Percentiles rank a stretch among this genome's conserved stretches.
Conservation (phyloP, 1,284 basidiomycete genomes). For the Pseudozyma pruni region DNA sequence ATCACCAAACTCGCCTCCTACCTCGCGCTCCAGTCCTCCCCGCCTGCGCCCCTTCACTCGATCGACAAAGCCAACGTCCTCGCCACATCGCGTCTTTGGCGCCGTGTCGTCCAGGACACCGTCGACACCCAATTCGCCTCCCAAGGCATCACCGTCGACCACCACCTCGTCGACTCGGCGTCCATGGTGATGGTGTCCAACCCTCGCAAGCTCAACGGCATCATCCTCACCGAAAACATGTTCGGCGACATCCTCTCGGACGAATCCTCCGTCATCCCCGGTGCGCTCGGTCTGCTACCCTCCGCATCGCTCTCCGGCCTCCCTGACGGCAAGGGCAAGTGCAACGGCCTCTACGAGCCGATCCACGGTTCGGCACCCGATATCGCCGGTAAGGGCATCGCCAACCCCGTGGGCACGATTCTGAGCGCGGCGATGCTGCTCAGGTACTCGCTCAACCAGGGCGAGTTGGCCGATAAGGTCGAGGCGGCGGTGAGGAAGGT, state of each 20-base stretch:
- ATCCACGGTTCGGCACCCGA: conserved; percentile 83
- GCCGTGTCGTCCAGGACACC: conserved; percentile 72
- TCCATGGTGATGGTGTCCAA: conserved; percentile 94
- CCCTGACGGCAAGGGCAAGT: conserved; percentile 77
- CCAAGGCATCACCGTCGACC: conserved; percentile 69
- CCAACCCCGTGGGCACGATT: conserved; percentile 97
- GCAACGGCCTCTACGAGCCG: conserved; percentile 91
- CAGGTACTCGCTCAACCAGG: conserved; percentile 88
- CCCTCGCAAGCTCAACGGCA: conserved; percentile 93
- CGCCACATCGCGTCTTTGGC: conserved; percentile 92
- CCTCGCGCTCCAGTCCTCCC: conserved; percentile 82
- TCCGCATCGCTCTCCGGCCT: conserved; percentile 94
- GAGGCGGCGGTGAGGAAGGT: conserved; percentile 89
- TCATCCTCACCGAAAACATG: conserved; percentile 70
- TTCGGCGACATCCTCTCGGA: conserved; percentile 81
- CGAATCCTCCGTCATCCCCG: conserved; percentile 96
- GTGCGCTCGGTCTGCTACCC: conserved; percentile 93
- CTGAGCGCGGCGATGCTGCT: conserved; percentile 94
- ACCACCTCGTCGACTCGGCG: conserved; percentile 90
- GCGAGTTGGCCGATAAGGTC: conserved; percentile 80
- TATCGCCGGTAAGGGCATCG: conserved; percentile 92
- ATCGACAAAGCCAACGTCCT: conserved; percentile 99
- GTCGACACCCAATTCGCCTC: conserved; percentile 59
- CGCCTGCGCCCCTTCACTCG: conserved; percentile 88
- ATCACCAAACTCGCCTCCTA: conserved; percentile 96